Percentiles rank a stretch among this genome's conserved stretches.
These are phyloP conservation scores for Suillus subalutaceus DNA, from an alignment of 768 basidiomycete species.

Conservation along the genomic window DNA sequence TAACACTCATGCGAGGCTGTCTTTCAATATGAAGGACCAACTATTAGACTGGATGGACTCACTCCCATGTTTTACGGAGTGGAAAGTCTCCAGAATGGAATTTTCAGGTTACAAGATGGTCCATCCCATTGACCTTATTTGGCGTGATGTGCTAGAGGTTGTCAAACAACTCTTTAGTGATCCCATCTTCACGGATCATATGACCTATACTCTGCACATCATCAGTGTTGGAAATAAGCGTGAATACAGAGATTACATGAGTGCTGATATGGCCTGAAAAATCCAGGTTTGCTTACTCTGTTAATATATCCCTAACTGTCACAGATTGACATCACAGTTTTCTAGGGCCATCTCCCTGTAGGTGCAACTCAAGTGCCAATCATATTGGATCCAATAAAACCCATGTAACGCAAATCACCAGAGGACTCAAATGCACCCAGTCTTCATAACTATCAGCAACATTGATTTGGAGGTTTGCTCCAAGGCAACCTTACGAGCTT, in stretches of 20 bases:
- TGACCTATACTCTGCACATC: conserved; percentile 23
- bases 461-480: conserved; percentile 27
- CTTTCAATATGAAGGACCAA: conserved; percentile 24
- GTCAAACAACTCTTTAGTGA: conserved; percentile 24
- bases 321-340: conserved; percentile 12
- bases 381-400: conserved; percentile 37
- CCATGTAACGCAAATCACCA: conserved; percentile 31
- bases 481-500: not conserved
- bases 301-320: conserved; percentile 30
- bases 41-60: conserved; percentile 20
- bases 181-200: conserved; percentile 24
- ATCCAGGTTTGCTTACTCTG: conserved; percentile 21
- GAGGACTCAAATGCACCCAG: conserved; percentile 34
- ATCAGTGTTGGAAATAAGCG: not conserved
- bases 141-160: conserved; percentile 29
- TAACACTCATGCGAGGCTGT: conserved; percentile 10
- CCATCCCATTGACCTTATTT: conserved; percentile 22
- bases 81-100: conserved; percentile 19
- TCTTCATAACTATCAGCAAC: conserved; percentile 20
- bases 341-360: conserved; percentile 24
- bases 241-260: conserved; percentile 29
- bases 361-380: conserved; percentile 33
- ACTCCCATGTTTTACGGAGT: conserved; percentile 24
- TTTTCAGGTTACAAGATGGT: conserved; percentile 17
- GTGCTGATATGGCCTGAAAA: conserved; percentile 20